phyloP scores from a whole-genome alignment of 805 yeast genomes.

The Metschnikowia similis region DNA sequence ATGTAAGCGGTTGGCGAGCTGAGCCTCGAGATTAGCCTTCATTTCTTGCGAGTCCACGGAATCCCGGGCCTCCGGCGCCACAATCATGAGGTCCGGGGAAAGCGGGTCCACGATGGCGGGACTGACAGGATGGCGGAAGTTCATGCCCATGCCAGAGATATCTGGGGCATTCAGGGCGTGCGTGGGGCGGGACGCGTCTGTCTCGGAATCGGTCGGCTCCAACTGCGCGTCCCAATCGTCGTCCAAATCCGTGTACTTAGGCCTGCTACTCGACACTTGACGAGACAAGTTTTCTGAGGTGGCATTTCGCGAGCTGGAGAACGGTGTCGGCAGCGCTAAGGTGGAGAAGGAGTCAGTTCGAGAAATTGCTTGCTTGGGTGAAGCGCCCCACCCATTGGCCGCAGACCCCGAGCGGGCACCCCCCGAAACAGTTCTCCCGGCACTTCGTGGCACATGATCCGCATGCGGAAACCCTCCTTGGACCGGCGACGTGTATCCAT shows the following conservation, averaged over 20 bases:
- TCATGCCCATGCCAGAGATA: not conserved
- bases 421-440: not conserved
- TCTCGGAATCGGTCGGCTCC: slow-evolving; percentile 25
- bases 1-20: slow-evolving; percentile 54
- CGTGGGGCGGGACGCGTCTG: slow-evolving; percentile 1
- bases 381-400: not conserved
- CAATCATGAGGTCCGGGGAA: slow-evolving; percentile 34
- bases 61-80: slow-evolving; percentile 12
- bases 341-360: slow-evolving; percentile 3
- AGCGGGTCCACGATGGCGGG: slow-evolving; percentile 31
- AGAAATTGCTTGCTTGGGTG: not conserved
- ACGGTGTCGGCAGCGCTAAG: not conserved
- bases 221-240: slow-evolving; percentile 87
- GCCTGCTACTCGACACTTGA: slow-evolving; percentile 6
- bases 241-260: slow-evolving; percentile 66
- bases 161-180: not conserved
- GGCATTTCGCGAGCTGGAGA: slow-evolving; percentile 2
- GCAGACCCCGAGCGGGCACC: not conserved
- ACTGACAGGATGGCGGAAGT: slow-evolving; percentile 16
- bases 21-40: slow-evolving; percentile 44
- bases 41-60: slow-evolving; percentile 36
- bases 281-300: slow-evolving; percentile 7
- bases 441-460: not conserved
- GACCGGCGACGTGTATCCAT: slow-evolving; percentile 19
- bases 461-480: slow-evolving; percentile 11